Evolutionary conservation across 495 filamentous ascomycete genomes (phyloP), one percentile per base, ranked within the genome.

Genomic region (Hypoxylon fragiforme): DNA sequence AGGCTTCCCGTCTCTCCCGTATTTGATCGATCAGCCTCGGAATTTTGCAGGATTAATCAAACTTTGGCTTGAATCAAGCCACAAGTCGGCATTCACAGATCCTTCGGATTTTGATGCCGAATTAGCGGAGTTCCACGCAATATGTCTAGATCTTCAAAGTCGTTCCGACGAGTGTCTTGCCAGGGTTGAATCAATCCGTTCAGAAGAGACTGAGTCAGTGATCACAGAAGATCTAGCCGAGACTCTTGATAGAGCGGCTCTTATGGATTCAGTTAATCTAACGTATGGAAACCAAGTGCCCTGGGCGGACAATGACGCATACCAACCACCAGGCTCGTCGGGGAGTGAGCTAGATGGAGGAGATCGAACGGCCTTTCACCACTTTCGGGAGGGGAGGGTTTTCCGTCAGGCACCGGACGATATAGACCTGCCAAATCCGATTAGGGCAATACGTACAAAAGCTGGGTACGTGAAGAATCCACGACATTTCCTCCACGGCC

Each of bases 1-100:
- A 73, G 94, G 94, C 0, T 97, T 97, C 57, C 95, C 92, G 6
- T 92, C 88, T 24, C 81, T 99, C 19, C 94, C 94, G 0, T 97
- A 96, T 66, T 80, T 99, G 9, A 89, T 99, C 62, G 94, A 99
- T 59, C 86, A 92, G 50, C 83, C 91, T 3, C 83, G 90, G 43
- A 90, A 87, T 67, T 97, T 89, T 63, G 91, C 94, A 7, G 85
- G 85, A n/a, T 72, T 99, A 13, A 87, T 95, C 39, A 85, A 86
- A 47, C 78, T 97, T 26, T 99, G 94, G 94, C 79, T 94, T 12
- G 87, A 91, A 30, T 65, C 73, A 13, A 76, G 78, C 26, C 70
- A 74, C 70, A 52, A 51, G 37, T 52, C 54, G 70, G 75, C 52
- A 63, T 60, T 56, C 26, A 76, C 64, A 19, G 70, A 73, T 22